Conservation (phyloP, 805 yeast genomes). For the Suhomyces emberorum region DNA sequence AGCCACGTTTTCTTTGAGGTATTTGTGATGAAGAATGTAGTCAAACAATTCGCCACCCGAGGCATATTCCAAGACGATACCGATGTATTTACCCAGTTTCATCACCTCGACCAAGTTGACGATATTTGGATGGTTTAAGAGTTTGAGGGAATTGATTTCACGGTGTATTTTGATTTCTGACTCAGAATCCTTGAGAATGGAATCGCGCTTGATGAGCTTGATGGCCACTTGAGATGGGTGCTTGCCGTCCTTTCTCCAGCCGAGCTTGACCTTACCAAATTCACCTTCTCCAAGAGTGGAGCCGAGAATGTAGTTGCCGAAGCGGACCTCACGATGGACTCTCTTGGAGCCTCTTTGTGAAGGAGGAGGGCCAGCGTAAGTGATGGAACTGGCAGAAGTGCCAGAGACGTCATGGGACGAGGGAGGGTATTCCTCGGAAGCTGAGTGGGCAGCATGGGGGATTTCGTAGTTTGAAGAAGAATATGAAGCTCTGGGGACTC, state of each 20-base stretch:
- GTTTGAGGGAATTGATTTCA: constrained; percentile 86
- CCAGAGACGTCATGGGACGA: neutral
- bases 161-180: constrained; percentile 86
- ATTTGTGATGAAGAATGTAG: constrained; percentile 81
- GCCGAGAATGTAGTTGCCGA: constrained; percentile 88
- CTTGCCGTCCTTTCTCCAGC: constrained; percentile 86
- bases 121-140: constrained; percentile 89
- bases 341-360: constrained; percentile 19
- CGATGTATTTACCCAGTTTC: constrained; percentile 91
- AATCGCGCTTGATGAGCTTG: constrained; percentile 83
- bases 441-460: neutral
- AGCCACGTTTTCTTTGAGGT: constrained; percentile 82
- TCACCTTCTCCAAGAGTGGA: constrained; percentile 97
- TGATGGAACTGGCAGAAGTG: constrained; percentile 1
- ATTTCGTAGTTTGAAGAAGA: neutral
- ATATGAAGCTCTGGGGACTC: too few species aligned
- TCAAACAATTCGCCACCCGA: constrained; percentile 97
- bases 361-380: constrained; percentile 4
- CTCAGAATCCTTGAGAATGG: constrained; percentile 81
- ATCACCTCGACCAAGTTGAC: constrained; percentile 88
- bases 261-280: constrained; percentile 94
- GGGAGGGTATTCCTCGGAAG: neutral
- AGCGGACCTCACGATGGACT: constrained; percentile 65
- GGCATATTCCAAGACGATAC: constrained; percentile 94
- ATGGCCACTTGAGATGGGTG: constrained; percentile 87